phyloP scores from a whole-genome alignment of 345 rosid species.

The Psidium friedrichsthalianum region DNA sequence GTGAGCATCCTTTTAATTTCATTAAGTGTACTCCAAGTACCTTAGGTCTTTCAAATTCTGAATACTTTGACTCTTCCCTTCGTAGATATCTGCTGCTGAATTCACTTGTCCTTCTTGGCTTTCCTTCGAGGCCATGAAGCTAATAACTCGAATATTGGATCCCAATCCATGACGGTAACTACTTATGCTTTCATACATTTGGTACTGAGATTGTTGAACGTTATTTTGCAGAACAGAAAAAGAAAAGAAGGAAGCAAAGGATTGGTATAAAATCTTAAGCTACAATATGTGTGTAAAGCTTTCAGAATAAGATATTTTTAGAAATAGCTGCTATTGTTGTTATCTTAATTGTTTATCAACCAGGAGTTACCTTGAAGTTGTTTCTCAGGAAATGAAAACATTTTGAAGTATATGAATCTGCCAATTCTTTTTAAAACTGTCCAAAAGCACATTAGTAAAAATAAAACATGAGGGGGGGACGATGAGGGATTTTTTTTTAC shows the following conservation, averaged over 20 bases:
- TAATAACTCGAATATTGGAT: conserved; percentile 78
- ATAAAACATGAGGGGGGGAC: not conserved
- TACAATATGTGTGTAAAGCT: not conserved
- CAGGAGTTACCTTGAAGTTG: not conserved
- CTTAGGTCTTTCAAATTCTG: not conserved
- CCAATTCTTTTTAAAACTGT: not conserved
- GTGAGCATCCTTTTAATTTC: conserved; percentile 40
- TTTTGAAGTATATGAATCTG: not conserved
- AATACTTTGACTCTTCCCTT: not conserved
- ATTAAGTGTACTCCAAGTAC: not conserved
- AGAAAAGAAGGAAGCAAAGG: not conserved
- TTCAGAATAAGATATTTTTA: not conserved
- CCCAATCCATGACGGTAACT: conserved; percentile 90
- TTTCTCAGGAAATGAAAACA: not conserved
- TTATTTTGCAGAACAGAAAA: not conserved
- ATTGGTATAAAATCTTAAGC: not conserved
- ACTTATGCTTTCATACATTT: conserved; percentile 1
- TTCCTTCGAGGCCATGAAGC: conserved; percentile 73
- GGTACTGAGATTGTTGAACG: not conserved
- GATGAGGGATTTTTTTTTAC: not conserved
- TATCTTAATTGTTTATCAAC: not conserved
- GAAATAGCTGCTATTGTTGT: not conserved
- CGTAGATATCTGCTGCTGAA: conserved; percentile 88
- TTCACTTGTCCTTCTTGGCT: conserved; percentile 95
- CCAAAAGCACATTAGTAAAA: not conserved